Percentiles rank a stretch among this genome's conserved stretches.
Evolutionary conservation across 371 early-diverging fungal genomes (phyloP).

Genomic region (Amoeboradix gromovi): DNA sequence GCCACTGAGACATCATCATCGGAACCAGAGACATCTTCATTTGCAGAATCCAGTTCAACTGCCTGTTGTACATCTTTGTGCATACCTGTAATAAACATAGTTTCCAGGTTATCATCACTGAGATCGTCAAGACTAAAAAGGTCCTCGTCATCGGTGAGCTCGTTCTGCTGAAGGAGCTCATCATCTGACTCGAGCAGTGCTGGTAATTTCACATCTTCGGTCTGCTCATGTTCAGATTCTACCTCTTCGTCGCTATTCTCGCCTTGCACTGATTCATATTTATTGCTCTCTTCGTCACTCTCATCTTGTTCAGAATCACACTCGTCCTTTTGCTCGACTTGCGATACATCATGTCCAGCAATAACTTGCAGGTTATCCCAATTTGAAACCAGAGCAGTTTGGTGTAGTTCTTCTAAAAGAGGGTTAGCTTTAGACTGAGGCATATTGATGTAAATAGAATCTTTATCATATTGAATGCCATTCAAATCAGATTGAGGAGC

Average conservation of each 20-base stretch:
- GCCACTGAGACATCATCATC: constrained; percentile 5
- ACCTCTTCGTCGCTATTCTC: constrained; percentile 34
- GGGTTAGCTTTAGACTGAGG: constrained; percentile 15
- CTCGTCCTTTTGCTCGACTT: constrained; percentile 10
- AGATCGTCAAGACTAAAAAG: constrained; percentile 11
- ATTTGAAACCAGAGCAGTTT: not conserved
- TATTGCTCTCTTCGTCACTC: not conserved
- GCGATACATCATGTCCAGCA: constrained; percentile 4
- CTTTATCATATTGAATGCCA: constrained; percentile 90
- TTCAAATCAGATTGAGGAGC: constrained; percentile 95
- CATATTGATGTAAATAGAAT: constrained; percentile 87
- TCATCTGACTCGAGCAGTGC: constrained; percentile 46
- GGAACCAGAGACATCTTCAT: constrained; percentile 40
- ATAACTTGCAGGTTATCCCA: constrained; percentile 6
- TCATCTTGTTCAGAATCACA: not conserved
- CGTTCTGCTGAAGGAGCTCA: constrained; percentile 8
- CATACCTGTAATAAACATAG: not conserved
- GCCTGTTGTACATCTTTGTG: not conserved
- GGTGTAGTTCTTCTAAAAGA: not conserved
- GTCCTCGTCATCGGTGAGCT: constrained; percentile 15
- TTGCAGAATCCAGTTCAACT: constrained; percentile 24
- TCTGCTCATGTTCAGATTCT: constrained; percentile 20
- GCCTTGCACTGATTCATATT: not conserved
- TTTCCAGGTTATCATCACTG: constrained; percentile 10
- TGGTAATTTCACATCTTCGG: constrained; percentile 34